Evolutionary conservation across 805 yeast species (phyloP).

Genomic region (Metschnikowia chrysomelidarum): DNA sequence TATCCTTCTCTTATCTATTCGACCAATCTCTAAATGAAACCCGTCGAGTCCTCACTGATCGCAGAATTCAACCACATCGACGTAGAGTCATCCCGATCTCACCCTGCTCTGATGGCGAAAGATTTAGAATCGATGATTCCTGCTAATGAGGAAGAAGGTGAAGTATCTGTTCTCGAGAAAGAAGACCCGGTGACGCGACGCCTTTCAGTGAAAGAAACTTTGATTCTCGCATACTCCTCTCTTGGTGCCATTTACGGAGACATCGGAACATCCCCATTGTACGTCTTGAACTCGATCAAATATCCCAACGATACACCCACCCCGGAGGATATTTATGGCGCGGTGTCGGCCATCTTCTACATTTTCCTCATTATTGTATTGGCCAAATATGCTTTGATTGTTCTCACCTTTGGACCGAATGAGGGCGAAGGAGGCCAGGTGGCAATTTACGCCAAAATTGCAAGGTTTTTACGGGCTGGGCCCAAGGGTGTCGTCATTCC

Average conservation of each 20-base stretch:
- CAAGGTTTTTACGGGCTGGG: constrained; percentile 46
- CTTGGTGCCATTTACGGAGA: constrained; percentile 67
- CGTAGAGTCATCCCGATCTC: no score
- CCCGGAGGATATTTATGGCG: constrained; percentile 46
- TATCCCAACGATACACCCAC: constrained; percentile 31
- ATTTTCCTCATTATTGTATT: constrained; percentile 52
- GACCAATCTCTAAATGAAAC: no score
- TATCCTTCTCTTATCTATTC: no score
- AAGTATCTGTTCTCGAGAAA: constrained; percentile 5
- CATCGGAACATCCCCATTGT: constrained; percentile 60
- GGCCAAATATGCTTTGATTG: constrained; percentile 49
- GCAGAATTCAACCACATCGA: no score
- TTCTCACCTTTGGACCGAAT: constrained; percentile 51
- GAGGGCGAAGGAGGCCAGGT: constrained; percentile 64
- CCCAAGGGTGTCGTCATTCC: constrained; percentile 45
- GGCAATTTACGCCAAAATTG: constrained; percentile 60
- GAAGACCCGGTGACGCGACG: neutral
- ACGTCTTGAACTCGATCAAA: constrained; percentile 39
- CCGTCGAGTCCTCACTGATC: no score
- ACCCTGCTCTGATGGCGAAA: constrained; percentile 5
- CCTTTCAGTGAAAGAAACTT: constrained; percentile 9
- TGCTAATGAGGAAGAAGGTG: constrained; percentile 6
- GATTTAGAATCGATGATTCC: constrained; percentile 1
- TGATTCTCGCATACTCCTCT: constrained; percentile 40
- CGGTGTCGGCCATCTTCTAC: constrained; percentile 53